These are phyloP conservation scores for Dimocarpus longan DNA, from an alignment of 345 rosid genomes.

Conservation along the genomic window DNA sequence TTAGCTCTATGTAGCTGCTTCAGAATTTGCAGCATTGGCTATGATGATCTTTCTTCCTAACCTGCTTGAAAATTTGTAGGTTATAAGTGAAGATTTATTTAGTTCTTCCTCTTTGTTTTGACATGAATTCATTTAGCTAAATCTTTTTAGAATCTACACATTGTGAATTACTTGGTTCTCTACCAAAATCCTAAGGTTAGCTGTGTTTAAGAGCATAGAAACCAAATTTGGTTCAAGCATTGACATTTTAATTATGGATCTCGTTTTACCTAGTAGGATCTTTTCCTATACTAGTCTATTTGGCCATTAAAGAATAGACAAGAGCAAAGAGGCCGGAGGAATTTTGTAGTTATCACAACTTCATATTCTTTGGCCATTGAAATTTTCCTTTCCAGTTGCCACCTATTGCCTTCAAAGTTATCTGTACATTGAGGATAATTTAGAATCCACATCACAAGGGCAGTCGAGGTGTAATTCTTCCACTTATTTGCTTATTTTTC, in stretches of 20 bases:
- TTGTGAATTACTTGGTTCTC: neutral
- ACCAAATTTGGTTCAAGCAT: neutral
- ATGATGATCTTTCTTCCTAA: slow-evolving; percentile 18
- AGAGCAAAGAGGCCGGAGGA: neutral
- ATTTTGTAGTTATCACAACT: too few species aligned
- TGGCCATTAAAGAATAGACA: neutral
- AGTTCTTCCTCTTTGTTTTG: slow-evolving; percentile 1
- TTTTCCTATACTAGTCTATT: neutral
- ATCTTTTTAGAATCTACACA: neutral
- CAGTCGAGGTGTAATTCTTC: neutral
- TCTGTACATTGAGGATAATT: neutral
- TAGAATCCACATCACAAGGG: neutral
- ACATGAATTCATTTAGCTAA: slow-evolving; percentile 1
- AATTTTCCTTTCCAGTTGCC: neutral
- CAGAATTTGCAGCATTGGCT: slow-evolving; percentile 10
- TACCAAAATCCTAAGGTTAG: neutral
- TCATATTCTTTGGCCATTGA: neutral
- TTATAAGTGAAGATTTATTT: neutral
- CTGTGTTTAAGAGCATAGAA: neutral
- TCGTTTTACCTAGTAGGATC: neutral
- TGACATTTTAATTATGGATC: neutral
- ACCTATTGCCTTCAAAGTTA: neutral
- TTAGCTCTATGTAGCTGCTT: slow-evolving; percentile 16
- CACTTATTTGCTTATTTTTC: too few species aligned
- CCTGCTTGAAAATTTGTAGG: slow-evolving; percentile 20